A percentile compares a stretch with the other conserved stretches of the same genome.
Evolutionary conservation across 345 rosid species (phyloP).

Genomic region (Erodium maritimum): DNA sequence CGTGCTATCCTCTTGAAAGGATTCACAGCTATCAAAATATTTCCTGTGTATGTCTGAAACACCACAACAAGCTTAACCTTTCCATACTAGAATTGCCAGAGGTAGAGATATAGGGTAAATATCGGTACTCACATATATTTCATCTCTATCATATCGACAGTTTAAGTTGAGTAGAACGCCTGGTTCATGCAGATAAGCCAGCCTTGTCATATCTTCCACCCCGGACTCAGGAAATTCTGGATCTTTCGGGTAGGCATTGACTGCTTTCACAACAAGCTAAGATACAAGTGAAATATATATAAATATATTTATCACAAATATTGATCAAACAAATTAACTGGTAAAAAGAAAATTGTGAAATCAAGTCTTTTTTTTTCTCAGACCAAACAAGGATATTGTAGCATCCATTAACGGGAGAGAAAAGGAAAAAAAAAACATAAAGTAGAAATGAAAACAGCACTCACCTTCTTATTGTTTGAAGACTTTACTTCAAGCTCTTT

Average conservation of each 20-base stretch:
- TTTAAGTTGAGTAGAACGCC: not conserved
- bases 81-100: not conserved
- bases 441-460: conserved; percentile 18
- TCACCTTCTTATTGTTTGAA: conserved; percentile 53
- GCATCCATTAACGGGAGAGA: not conserved
- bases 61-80: conserved; percentile 12
- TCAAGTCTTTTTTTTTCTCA: too few relatives aligned
- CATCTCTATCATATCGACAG: not conserved
- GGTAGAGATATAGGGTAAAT: not conserved
- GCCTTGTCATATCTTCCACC: not conserved
- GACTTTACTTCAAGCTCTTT: conserved; percentile 47
- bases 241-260: not conserved
- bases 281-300: too few relatives aligned
- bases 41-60: conserved; percentile 71
- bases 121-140: not conserved
- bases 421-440: not conserved
- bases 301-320: too few relatives aligned
- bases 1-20: conserved; percentile 67
- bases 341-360: not conserved
- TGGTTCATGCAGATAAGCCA: not conserved
- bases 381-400: too few relatives aligned
- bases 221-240: conserved; percentile 20
- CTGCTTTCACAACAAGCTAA: not conserved
- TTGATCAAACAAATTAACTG: not conserved
- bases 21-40: conserved; percentile 77